Evolutionary conservation across 139 green algal species (phyloP).

Genomic region (Ettlia oleoabundans): DNA sequence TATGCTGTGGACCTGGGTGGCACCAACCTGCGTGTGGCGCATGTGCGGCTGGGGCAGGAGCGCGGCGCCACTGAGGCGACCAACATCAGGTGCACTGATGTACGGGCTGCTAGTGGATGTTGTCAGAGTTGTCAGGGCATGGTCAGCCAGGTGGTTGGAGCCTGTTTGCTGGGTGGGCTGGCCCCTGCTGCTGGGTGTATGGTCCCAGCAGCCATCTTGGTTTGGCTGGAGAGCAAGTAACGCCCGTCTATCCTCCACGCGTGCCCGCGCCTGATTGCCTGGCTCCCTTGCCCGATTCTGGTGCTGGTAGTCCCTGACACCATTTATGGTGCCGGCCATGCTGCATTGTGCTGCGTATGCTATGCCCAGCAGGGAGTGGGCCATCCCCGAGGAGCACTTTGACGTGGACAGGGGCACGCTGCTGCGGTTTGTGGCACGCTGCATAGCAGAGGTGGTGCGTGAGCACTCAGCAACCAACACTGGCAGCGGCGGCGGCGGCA

Average conservation of each 20-base stretch:
- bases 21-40: slow-evolving; percentile 87
- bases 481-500: not conserved
- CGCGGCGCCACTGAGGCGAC: slow-evolving; percentile 43
- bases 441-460: slow-evolving; percentile 27
- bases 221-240: no score
- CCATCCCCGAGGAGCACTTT: slow-evolving; percentile 41
- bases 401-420: slow-evolving; percentile 35
- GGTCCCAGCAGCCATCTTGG: no score
- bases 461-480: slow-evolving; percentile 48
- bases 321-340: no score
- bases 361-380: slow-evolving; percentile 22
- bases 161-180: no score
- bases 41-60: slow-evolving; percentile 50
- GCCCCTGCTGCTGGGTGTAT: not conserved
- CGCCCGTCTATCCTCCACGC: no score
- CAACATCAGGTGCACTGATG: slow-evolving; percentile 20
- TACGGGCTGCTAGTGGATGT: no score
- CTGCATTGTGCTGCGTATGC: no score
- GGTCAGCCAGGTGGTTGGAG: not conserved
- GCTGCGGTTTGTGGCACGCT: slow-evolving; percentile 38
- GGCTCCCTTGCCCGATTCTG: not conserved
- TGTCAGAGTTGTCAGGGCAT: no score
- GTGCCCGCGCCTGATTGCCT: not conserved
- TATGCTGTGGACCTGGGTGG: slow-evolving; percentile 90
- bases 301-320: no score